Conservation (phyloP, 106 monocot species). For the Agapanthus africanus region DNA sequence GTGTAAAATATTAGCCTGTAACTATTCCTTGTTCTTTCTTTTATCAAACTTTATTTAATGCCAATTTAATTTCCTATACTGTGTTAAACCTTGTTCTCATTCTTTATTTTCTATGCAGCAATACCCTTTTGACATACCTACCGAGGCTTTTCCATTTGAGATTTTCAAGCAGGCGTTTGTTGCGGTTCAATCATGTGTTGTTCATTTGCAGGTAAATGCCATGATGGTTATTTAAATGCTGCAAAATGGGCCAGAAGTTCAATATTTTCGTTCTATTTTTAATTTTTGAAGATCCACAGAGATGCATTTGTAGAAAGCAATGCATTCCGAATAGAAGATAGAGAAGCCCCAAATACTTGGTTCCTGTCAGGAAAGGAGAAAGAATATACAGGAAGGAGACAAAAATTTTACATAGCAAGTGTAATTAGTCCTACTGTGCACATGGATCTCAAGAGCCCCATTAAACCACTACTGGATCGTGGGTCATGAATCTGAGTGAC, state of each 20-base stretch:
- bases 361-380: too few relatives aligned
- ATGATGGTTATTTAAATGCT: constrained; percentile 1
- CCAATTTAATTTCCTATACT: neutral
- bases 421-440: too few relatives aligned
- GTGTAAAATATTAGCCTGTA: neutral
- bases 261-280: too few relatives aligned
- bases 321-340: too few relatives aligned
- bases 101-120: constrained; percentile 53
- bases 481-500: too few relatives aligned
- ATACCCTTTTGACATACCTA: constrained; percentile 99
- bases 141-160: constrained; percentile 91
- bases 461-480: too few relatives aligned
- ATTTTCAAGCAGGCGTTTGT: constrained; percentile 99
- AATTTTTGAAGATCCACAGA: too few relatives aligned
- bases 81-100: neutral
- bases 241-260: neutral
- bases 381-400: too few relatives aligned
- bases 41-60: neutral
- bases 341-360: too few relatives aligned
- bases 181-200: constrained; percentile 97
- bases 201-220: constrained; percentile 78
- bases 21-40: neutral
- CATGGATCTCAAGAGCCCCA: too few relatives aligned
- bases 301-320: too few relatives aligned
- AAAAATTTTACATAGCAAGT: too few relatives aligned